Conservation (phyloP, 176 grass and related monocot species). For the Avena eriantha region DNA sequence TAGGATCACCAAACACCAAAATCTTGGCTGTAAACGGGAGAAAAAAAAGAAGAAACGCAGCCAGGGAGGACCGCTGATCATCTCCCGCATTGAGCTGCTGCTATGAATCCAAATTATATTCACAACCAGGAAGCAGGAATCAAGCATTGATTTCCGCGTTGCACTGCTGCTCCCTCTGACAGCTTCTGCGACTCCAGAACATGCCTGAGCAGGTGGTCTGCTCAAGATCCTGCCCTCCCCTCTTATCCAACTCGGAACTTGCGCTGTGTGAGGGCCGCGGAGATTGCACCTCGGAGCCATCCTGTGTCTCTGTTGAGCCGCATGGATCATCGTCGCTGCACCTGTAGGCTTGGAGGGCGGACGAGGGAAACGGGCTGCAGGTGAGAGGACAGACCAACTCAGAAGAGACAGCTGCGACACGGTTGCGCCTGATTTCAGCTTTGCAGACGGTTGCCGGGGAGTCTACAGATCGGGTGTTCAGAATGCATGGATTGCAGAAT, state of each 20-base stretch:
- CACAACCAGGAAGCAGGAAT: conserved; percentile 49
- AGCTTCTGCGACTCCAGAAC: conserved; percentile 94
- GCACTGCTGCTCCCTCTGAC: conserved; percentile 94
- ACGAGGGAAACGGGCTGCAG: conserved; percentile 77
- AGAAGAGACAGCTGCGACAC: conserved; percentile 77
- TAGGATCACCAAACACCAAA: conserved; percentile 43
- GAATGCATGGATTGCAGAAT: conserved; percentile 93
- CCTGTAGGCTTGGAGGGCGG: conserved; percentile 66
- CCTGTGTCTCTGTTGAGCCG: conserved; percentile 48
- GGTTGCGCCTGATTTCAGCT: conserved; percentile 77
- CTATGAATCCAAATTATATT: conserved; percentile 49
- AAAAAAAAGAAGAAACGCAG: conserved; percentile 49
- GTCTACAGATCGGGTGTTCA: conserved; percentile 60
- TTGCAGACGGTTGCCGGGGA: conserved; percentile 58
- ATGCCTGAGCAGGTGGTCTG: conserved; percentile 79
- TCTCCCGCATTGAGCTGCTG: conserved; percentile 55
- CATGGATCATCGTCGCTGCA: conserved; percentile 66
- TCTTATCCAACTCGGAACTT: conserved; percentile 61
- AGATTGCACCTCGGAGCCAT: conserved; percentile 54
- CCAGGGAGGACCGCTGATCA: conserved; percentile 36
- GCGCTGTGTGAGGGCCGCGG: conserved; percentile 47
- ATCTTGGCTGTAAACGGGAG: conserved; percentile 43
- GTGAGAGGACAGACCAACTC: conserved; percentile 83
- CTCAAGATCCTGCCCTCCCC: conserved; percentile 62
- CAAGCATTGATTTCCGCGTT: conserved; percentile 89